Base-by-base conservation (phyloP, 1,284 basidiomycete genomes). In the Melampsora larici-populina region DNA sequence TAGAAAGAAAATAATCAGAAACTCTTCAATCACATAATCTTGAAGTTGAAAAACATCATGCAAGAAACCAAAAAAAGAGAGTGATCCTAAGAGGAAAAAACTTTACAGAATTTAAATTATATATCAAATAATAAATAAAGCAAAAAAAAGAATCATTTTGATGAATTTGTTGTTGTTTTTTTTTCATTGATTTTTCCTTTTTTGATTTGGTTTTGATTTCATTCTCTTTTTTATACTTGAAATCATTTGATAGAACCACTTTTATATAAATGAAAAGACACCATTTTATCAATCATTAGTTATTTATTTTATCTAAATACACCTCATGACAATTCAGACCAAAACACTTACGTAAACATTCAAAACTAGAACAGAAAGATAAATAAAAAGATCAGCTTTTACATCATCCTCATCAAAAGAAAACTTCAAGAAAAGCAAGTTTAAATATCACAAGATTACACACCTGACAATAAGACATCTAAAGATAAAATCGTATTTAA, bases 161-260 rank as follows among this genome's bases (percentile, higher is more conserved):
- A n/a, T n/a, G n/a, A n/a, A n/a, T n/a, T n/a, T n/a, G n/a, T n/a
- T n/a, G n/a, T n/a, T n/a, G n/a, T n/a, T n/a, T n/a, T n/a, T n/a
- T n/a, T n/a, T n/a, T n/a, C n/a, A n/a, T n/a, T n/a, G n/a, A n/a
- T n/a, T n/a, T n/a, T n/a, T n/a, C n/a, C n/a, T n/a, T n/a, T n/a
- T 21, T 17, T 58, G 40, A 17, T 24, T 17, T 24, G 40, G 66
- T 46, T 49, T 26, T 21, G 64, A 24, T 18, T 9, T 48, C 36
- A 77, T 63, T 63, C 74, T 33, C 4, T 70, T 77, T 60, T 31
- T n/a, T 51, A 77, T 55, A 43, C 74, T 77, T 69, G 65, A 18
- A 64, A 77, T 77, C 74, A 77, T 77, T 70, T 77, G 74, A 69
- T 70, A 77, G 40, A 77, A 77, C 74, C 74, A 77, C 74, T 76